Conservation (phyloP, 2,329 filamentous ascomycete genomes). For the Alternaria ethzedia region DNA sequence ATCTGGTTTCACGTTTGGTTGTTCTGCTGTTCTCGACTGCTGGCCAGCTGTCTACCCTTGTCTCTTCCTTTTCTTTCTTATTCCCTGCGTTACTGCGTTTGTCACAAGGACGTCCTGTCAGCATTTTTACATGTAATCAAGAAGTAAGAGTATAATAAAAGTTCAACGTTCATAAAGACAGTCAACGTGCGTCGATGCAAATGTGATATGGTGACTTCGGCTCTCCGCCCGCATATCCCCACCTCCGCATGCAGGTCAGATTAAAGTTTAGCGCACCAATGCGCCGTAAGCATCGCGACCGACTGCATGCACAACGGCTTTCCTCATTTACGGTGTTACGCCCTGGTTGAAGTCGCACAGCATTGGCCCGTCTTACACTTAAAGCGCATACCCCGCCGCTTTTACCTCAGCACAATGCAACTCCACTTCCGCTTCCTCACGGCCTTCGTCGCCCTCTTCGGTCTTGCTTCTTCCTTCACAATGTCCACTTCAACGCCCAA, state of each 20-base stretch:
- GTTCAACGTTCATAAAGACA: fast-evolving
- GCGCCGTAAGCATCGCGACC: neutral
- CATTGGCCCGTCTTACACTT: neutral
- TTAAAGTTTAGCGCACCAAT: neutral
- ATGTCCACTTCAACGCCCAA: neutral
- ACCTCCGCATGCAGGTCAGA: neutral
- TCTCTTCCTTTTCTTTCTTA: fast-evolving
- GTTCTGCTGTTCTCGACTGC: neutral
- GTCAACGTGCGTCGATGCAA: neutral
- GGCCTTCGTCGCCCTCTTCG: neutral
- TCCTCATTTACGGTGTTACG: neutral
- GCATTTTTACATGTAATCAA: neutral
- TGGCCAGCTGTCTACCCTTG: neutral
- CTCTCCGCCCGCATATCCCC: slow-evolving; percentile 15
- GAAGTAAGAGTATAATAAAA: neutral
- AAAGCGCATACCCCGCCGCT: neutral
- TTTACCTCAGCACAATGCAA: neutral
- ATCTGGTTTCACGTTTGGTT: fast-evolving
- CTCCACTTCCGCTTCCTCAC: neutral
- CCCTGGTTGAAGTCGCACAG: neutral
- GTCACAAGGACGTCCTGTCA: fast-evolving
- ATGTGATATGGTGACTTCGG: slow-evolving; percentile 5
- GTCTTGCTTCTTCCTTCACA: neutral
- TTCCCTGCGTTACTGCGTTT: neutral
- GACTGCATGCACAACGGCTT: neutral